Base-by-base conservation (phyloP, 2,329 filamentous ascomycete species). In the Cercospora sp. region DNA sequence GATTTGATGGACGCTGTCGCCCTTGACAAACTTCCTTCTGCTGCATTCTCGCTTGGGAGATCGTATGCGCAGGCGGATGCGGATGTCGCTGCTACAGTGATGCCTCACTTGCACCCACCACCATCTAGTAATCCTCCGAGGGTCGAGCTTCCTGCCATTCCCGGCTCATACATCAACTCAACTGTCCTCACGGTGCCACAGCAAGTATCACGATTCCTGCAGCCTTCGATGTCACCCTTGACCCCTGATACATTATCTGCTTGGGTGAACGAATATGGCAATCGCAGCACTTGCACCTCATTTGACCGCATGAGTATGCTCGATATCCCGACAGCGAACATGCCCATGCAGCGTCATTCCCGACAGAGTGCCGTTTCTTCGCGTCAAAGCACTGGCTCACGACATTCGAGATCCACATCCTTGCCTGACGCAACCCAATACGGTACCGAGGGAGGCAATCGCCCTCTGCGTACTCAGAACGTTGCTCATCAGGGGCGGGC, bases 1-100 rank as follows among this genome's bases (percentile, higher is more conserved):
- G 94, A 97, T 74, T 82, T 97, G 12, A 86, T 97, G 64, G 91
- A 91, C 63, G 89, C 92, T 66, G 85, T 89, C 10, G 85, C 87
- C 60, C 86, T 84, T 4, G 81, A 83, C 7, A 79, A 82, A 70
- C 80, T 80, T 1, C 83, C 84, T 2, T 65, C 63, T 16, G 61
- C 71, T 7, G 85, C 84, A 0, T 88, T 87, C 0, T 89, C 88
- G 0, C 82, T 83, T 28, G 86, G 85, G 0, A 72, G 73, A 39
- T 76, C 77, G 77, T 83, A 58, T 20, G 53, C 26, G 1, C 53
- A 12, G 23, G 30, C 53, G 26, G 13, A 30, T 9, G 16, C 53
- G 53, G 13, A 58, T 58, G 20, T n/a, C 6, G 16, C 26, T 28
- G 53, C 26, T n/a, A 12, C 63, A n/a, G 64, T 55, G 18, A 30